phyloP scores from a whole-genome alignment of 148 eudicot genomes.

The Nepenthes gracilis region DNA sequence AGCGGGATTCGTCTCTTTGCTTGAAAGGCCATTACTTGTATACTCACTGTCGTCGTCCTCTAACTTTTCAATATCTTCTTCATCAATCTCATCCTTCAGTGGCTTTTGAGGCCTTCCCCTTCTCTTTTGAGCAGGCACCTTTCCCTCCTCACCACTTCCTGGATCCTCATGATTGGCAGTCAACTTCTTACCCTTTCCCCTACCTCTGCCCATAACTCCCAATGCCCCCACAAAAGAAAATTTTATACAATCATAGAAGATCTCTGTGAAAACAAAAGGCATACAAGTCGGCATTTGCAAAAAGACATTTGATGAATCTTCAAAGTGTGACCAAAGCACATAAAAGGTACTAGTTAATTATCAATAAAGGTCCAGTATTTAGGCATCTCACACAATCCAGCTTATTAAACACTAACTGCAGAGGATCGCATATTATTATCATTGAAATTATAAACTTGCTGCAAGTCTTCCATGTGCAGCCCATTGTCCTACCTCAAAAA shows the following conservation, averaged over 20 bases:
- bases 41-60: slow-evolving; percentile 18
- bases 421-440: no score
- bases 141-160: slow-evolving; percentile 55
- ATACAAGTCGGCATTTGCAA: no score
- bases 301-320: no score
- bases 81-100: slow-evolving; percentile 29
- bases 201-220: slow-evolving; percentile 58
- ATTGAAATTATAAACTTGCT: no score
- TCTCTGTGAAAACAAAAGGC: background rate
- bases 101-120: slow-evolving; percentile 64
- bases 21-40: slow-evolving; percentile 4
- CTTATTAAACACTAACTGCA: no score
- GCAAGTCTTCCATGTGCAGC: no score
- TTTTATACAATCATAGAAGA: background rate
- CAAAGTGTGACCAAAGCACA: no score
- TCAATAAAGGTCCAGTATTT: no score
- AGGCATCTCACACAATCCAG: no score
- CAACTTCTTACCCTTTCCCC: slow-evolving; percentile 54
- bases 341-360: no score
- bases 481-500: no score
- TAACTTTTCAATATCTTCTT: slow-evolving; percentile 18
- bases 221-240: background rate
- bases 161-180: slow-evolving; percentile 28
- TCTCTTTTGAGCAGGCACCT: slow-evolving; percentile 29
- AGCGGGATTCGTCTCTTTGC: slow-evolving; percentile 19